A percentile compares a stretch with the other conserved stretches of the same genome.
These are phyloP conservation scores for Luffa acutangula DNA, from an alignment of 306 rosid species.

Conservation along the genomic window DNA sequence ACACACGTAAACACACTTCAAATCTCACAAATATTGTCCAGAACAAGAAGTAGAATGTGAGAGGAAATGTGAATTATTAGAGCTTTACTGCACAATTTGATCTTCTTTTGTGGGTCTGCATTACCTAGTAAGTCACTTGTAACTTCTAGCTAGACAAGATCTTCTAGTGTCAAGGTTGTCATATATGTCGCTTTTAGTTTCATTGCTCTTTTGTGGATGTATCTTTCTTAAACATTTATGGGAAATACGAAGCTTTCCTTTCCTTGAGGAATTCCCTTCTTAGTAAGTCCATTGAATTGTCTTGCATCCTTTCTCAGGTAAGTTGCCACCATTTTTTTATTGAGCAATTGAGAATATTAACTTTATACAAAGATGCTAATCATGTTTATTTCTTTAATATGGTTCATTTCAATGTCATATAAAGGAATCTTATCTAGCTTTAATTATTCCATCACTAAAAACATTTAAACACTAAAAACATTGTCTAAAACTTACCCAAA, in stretches of 20 bases:
- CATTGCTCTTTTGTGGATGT: background rate
- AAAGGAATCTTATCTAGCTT: slow-evolving; percentile 38
- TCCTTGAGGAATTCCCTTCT: background rate
- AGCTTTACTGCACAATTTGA: background rate
- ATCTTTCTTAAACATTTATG: background rate
- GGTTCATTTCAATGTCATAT: slow-evolving; percentile 6
- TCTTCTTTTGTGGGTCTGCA: slow-evolving; percentile 1
- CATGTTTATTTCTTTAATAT: background rate
- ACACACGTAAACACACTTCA: too few relatives aligned
- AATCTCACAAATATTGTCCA: background rate
- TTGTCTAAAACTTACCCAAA: too few relatives aligned
- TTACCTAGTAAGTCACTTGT: background rate
- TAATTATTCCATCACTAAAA: slow-evolving; percentile 31
- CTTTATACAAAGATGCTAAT: slow-evolving; percentile 3
- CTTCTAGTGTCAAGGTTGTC: background rate
- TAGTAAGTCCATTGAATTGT: background rate
- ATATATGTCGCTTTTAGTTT: background rate
- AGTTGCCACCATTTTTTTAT: background rate
- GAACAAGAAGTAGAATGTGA: background rate
- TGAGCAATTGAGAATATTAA: background rate
- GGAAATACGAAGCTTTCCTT: background rate
- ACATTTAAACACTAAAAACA: too few relatives aligned
- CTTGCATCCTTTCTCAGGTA: background rate
- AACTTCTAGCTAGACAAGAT: background rate
- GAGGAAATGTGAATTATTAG: background rate